Base-by-base conservation (phyloP, 129 eudicot species). In the Arctium lappa region DNA sequence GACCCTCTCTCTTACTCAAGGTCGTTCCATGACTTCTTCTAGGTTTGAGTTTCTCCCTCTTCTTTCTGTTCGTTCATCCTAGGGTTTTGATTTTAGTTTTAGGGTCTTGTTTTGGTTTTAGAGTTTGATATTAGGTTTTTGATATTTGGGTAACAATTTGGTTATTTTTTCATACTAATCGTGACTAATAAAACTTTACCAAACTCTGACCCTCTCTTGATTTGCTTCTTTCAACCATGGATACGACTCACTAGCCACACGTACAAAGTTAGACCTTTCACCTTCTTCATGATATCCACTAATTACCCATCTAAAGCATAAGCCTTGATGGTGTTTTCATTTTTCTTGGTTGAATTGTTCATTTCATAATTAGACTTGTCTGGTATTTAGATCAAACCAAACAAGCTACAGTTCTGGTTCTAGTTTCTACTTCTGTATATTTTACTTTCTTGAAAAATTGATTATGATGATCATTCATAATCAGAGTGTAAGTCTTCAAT, bases 231-330 rank as follows among this genome's bases (percentile, higher is more conserved):
- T 74, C 87, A 66, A 78, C 88, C 86, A 91, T 91, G 95, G 91
- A 91, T 81, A 91, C 92, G 74, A 92, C 91, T 85, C 95, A 86
- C 77, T 91, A 92, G 95, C 92, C 95, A 72, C 92, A 91, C 92
- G 95, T 91, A 87, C 69, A 36, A 69, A 81, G 29, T 34, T 82
- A 30, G 46, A 85, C 80, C 84, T 72, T 76, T 73, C 18, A 79
- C 72, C 75, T 65, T 76, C 65, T 73, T 76, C 82, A 69, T 86
- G 79, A 77, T 81, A 81, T 74, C 9, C 69, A 38, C 78, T 36
- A 65, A 44, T 32, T 37, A 83, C 63, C 37, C 29, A 71, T 44
- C 71, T 48, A 46, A 80, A 71, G 27, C 75, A 40, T 29, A 40
- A 79, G 39, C 63, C 3, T 68, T 38, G 7, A 37, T 53, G 31